phyloP scores from a whole-genome alignment of 2,329 filamentous ascomycete species.

The Daldinia eschscholtzii region DNA sequence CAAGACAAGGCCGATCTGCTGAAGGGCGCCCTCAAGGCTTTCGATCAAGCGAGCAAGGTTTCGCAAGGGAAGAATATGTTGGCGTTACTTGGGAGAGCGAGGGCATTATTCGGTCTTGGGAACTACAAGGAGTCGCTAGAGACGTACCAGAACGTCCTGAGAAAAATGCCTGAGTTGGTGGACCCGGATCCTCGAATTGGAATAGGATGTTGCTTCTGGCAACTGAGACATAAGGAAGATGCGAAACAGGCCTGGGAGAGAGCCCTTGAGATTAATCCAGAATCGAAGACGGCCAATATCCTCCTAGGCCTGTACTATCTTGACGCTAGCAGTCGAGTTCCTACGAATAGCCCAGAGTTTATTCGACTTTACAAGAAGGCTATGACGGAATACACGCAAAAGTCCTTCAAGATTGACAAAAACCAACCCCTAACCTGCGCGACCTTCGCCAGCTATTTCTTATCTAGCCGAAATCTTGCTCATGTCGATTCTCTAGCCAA shows the following conservation, averaged over 20 bases:
- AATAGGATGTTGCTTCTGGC: conserved; percentile 97
- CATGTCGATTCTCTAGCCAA: conserved; percentile 89
- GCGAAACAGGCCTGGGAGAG: conserved; percentile 92
- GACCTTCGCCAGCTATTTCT: conserved; percentile 90
- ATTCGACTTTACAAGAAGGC: conserved; percentile 88
- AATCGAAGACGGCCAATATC: conserved; percentile 91
- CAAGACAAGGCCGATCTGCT: conserved; percentile 83
- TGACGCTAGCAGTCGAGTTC: conserved; percentile 84
- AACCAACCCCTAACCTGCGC: conserved; percentile 90
- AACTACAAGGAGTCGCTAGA: conserved; percentile 87
- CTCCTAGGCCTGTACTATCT: conserved; percentile 92
- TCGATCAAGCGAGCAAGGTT: conserved; percentile 90
- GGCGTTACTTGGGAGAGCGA: conserved; percentile 89
- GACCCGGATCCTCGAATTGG: conserved; percentile 97
- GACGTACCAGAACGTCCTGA: conserved; percentile 87
- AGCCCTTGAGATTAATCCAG: conserved; percentile 80
- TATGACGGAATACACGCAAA: conserved; percentile 94
- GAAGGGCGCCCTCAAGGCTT: conserved; percentile 88
- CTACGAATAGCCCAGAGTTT: conserved; percentile 88
- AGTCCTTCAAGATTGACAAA: conserved; percentile 93
- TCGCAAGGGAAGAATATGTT: conserved; percentile 91
- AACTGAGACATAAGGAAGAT: conserved; percentile 92
- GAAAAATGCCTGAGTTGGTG: conserved; percentile 85
- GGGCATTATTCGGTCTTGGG: conserved; percentile 86
- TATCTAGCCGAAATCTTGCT: conserved; percentile 81